Conservation (phyloP, 768 basidiomycete species). For the Boletus subparvulus region DNA sequence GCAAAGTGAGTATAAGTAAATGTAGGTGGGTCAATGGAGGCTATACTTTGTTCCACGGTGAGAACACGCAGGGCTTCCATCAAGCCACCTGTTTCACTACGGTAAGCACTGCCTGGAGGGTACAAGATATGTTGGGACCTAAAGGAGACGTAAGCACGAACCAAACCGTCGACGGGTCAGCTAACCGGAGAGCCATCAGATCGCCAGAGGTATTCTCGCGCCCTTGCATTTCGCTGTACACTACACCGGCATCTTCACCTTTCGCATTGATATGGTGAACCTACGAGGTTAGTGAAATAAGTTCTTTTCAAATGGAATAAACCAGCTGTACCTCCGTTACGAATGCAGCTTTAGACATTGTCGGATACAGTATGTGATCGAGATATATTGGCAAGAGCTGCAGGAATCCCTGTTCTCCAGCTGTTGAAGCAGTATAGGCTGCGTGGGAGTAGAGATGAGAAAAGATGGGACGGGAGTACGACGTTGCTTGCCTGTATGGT, state of each 20-base stretch:
- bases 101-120: constrained; percentile 79
- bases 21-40: background rate
- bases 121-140: constrained; percentile 83
- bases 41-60: constrained; percentile 82
- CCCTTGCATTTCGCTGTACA: constrained; percentile 97
- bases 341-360: constrained; percentile 83
- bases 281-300: constrained; percentile 38
- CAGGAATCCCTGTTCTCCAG: constrained; percentile 89
- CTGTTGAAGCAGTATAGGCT: constrained; percentile 94
- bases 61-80: constrained; percentile 89
- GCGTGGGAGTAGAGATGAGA: background rate
- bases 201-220: constrained; percentile 91
- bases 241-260: constrained; percentile 92
- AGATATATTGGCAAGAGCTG: constrained; percentile 86
- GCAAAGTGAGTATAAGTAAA: constrained; percentile 19
- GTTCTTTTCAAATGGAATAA: background rate
- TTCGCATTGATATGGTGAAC: constrained; percentile 93
- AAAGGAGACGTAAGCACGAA: constrained; percentile 7
- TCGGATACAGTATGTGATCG: constrained; percentile 96
- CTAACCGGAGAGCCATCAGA: constrained; percentile 82
- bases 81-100: constrained; percentile 95
- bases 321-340: constrained; percentile 53
- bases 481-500: constrained; percentile 57
- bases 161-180: background rate
- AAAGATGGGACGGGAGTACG: background rate